Percentiles rank a stretch among this genome's conserved stretches.
Conservation (phyloP, 345 rosid genomes). For the Ceriops zippeliana region DNA sequence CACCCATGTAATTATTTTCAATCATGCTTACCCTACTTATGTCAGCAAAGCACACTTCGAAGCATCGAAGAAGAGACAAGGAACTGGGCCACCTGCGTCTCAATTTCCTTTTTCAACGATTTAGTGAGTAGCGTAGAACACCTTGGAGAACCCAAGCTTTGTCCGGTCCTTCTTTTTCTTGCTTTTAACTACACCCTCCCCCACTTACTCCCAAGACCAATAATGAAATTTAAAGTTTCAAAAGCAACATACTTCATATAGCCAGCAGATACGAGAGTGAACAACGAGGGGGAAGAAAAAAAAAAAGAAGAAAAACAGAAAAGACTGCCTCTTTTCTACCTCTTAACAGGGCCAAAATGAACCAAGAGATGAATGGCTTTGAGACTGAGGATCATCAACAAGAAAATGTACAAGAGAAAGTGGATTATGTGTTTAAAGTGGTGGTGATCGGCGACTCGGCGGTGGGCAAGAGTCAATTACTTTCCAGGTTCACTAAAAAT, state of each 20-base stretch:
- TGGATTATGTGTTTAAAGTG: conserved; percentile 70
- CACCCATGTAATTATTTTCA: neutral
- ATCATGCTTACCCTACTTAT: neutral
- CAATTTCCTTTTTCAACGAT: neutral
- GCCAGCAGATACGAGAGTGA: neutral
- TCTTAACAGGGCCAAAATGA: conserved; percentile 28
- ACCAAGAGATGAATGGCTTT: conserved; percentile 64
- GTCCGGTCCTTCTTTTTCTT: neutral
- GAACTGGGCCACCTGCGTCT: neutral
- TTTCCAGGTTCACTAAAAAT: conserved; percentile 67
- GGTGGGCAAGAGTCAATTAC: conserved; percentile 73
- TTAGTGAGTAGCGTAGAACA: neutral
- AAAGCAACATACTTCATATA: neutral
- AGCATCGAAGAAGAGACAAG: conserved; percentile 9
- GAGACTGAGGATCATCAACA: conserved; percentile 23
- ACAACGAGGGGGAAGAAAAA: neutral
- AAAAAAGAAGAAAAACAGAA: neutral
- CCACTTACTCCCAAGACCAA: neutral
- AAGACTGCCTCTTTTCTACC: too few species aligned
- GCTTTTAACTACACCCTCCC: neutral
- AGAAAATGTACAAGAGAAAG: conserved; percentile 39
- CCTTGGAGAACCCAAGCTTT: neutral
- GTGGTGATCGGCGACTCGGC: conserved; percentile 88
- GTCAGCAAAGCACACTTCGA: neutral
- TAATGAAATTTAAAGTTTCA: neutral